Conservation (phyloP, 306 rosid species). For the Begonia loranthoides region DNA sequence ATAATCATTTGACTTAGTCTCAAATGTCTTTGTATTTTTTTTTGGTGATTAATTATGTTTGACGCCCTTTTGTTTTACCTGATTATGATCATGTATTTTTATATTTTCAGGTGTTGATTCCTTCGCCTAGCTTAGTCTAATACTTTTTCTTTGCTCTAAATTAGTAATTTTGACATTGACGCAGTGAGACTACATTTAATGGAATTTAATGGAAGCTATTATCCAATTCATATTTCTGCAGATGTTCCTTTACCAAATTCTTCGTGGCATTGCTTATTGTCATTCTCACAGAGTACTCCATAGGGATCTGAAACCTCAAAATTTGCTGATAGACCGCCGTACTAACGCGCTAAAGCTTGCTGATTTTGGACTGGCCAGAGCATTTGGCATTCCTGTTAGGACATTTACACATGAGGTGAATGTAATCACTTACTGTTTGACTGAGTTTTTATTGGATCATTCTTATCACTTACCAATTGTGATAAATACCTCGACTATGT, state of each 20-base stretch:
- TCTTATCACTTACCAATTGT: slow-evolving; percentile 5
- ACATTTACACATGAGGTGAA: slow-evolving; percentile 94
- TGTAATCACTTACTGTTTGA: slow-evolving; percentile 4
- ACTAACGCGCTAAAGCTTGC: slow-evolving; percentile 94
- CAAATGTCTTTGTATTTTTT: too few relatives aligned
- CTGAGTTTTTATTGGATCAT: not conserved
- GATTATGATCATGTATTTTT: not conserved
- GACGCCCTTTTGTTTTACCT: not conserved
- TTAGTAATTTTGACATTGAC: slow-evolving; percentile 7
- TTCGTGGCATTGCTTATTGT: slow-evolving; percentile 97
- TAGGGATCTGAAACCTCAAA: slow-evolving; percentile 96
- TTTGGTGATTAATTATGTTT: too few relatives aligned
- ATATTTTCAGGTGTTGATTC: not conserved
- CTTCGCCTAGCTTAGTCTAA: slow-evolving; percentile 6
- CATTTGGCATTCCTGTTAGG: slow-evolving; percentile 98
- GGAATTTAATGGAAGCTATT: slow-evolving; percentile 17
- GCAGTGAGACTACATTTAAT: slow-evolving; percentile 6
- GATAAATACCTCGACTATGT: too few relatives aligned
- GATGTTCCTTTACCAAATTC: slow-evolving; percentile 97
- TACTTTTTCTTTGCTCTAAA: not conserved
- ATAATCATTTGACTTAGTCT: too few relatives aligned
- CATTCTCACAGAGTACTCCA: slow-evolving; percentile 99
- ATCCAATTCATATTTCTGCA: slow-evolving; percentile 29
- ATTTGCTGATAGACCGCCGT: slow-evolving; percentile 85
- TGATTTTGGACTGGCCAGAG: slow-evolving; percentile 98